phyloP scores from a whole-genome alignment of 228 moss, liverwort and hornwort species.

The Sphagnum magellanicum region DNA sequence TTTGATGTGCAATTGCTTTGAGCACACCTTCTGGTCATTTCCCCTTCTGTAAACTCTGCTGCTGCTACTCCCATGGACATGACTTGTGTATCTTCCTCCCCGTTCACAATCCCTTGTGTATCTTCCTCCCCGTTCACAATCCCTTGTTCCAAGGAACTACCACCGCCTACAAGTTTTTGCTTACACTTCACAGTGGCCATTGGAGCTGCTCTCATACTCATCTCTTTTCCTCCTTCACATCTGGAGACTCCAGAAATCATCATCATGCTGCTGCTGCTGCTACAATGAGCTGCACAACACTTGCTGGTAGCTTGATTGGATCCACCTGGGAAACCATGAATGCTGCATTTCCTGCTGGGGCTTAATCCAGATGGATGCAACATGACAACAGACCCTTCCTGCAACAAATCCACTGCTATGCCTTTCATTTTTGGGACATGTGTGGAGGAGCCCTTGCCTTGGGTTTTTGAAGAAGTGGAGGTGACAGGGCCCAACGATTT shows the following conservation, averaged over 20 bases:
- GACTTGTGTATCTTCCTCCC: not conserved
- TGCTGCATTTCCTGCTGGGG: not conserved
- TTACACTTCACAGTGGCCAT: not conserved
- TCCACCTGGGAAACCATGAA: conserved; percentile 1
- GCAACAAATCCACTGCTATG: not conserved
- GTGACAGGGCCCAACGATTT: conserved; percentile 53
- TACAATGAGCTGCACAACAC: not conserved
- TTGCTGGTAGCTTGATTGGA: not conserved
- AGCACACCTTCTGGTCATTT: not conserved
- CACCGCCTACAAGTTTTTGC: not conserved
- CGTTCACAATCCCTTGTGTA: not conserved
- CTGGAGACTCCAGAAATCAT: not conserved
- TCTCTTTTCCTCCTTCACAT: not conserved
- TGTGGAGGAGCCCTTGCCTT: conserved; percentile 7
- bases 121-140: not conserved
- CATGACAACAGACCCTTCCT: not conserved
- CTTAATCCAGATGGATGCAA: not conserved
- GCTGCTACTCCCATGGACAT: not conserved
- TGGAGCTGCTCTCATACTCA: not conserved
- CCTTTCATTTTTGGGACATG: conserved; percentile 5
- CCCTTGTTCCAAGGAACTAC: not conserved
- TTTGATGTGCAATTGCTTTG: not conserved
- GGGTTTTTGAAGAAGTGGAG: conserved; percentile 16
- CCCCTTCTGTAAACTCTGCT: not conserved
- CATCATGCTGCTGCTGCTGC: not conserved